Evolutionary conservation across 2,329 filamentous ascomycete genomes (phyloP).

Genomic region (Colletotrichum incanum): DNA sequence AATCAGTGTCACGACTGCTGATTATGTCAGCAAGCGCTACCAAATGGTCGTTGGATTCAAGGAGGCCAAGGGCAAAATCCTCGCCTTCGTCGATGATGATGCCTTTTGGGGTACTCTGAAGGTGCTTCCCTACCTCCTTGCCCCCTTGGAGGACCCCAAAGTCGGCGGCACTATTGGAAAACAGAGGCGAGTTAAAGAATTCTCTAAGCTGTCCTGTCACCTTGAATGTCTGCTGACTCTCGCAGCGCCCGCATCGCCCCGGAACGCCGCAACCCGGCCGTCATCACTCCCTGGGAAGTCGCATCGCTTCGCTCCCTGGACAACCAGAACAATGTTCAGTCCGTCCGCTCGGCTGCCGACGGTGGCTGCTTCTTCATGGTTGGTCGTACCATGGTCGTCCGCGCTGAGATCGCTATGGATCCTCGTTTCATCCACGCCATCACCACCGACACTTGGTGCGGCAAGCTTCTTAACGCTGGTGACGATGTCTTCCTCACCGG

Average conservation of each 20-base stretch:
- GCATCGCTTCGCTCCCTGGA: conserved; percentile 47
- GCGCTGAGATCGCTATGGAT: conserved; percentile 46
- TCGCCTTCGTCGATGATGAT: conserved; percentile 51
- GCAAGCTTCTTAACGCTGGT: conserved; percentile 46
- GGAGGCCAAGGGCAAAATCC: conserved; percentile 44
- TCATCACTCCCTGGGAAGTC: conserved; percentile 50
- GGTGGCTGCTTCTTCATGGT: conserved; percentile 48
- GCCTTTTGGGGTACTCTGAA: conserved; percentile 43
- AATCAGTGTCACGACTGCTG: conserved; percentile 43
- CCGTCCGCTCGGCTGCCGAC: conserved; percentile 46
- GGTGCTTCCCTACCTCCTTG: conserved; percentile 46
- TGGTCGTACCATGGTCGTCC: conserved; percentile 49
- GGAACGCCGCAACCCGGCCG: conserved; percentile 39
- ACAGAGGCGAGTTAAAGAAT: conserved; percentile 36
- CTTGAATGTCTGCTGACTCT: background rate
- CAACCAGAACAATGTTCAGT: conserved; percentile 43
- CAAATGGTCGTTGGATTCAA: conserved; percentile 48
- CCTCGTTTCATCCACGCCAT: conserved; percentile 46
- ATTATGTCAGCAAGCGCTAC: conserved; percentile 47
- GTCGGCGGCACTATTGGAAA: conserved; percentile 47
- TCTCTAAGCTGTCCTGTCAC: background rate
- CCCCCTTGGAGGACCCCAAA: conserved; percentile 47
- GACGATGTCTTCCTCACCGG: conserved; percentile 51
- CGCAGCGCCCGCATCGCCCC: conserved; percentile 44
- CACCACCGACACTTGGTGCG: conserved; percentile 45